A percentile compares a stretch with the other conserved stretches of the same genome.
These are phyloP conservation scores for Penicillium fimorum DNA, from an alignment of 495 filamentous ascomycete species.

Conservation along the genomic window DNA sequence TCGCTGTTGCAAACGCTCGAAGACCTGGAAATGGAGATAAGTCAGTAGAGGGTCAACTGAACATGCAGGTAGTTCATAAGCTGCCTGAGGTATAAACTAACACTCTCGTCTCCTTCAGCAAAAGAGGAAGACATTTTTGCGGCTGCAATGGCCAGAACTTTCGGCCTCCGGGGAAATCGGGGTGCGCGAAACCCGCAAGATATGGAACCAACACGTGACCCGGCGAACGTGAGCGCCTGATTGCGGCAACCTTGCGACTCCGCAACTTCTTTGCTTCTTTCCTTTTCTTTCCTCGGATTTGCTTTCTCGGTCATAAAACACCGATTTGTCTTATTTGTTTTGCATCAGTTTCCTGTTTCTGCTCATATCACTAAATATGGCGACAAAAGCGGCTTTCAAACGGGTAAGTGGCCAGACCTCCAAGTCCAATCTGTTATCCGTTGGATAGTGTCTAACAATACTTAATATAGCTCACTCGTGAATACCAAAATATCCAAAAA, in stretches of 20 bases:
- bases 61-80: conserved; percentile 3
- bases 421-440: background rate
- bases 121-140: conserved; percentile 46
- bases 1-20: conserved; percentile 61
- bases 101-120: conserved; percentile 45
- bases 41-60: conserved; percentile 2
- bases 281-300: background rate
- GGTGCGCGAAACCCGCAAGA: conserved; percentile 20
- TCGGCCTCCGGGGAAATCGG: conserved; percentile 12
- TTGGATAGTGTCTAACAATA: conserved; percentile 17
- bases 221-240: conserved; percentile 6
- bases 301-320: background rate
- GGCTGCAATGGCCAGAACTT: conserved; percentile 37
- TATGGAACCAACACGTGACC: conserved; percentile 29
- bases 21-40: conserved; percentile 49
- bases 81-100: conserved; percentile 14
- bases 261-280: conserved; percentile 1
- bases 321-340: background rate
- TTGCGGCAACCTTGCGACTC: background rate
- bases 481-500: conserved; percentile 89
- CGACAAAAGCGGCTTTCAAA: conserved; percentile 79
- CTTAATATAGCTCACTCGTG: conserved; percentile 71
- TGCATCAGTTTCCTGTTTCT: background rate
- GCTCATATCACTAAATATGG: conserved; percentile 53
- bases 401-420: conserved; percentile 55